Conservation (phyloP, 2,329 filamentous ascomycete genomes). For the Aspergillus sp. region DNA sequence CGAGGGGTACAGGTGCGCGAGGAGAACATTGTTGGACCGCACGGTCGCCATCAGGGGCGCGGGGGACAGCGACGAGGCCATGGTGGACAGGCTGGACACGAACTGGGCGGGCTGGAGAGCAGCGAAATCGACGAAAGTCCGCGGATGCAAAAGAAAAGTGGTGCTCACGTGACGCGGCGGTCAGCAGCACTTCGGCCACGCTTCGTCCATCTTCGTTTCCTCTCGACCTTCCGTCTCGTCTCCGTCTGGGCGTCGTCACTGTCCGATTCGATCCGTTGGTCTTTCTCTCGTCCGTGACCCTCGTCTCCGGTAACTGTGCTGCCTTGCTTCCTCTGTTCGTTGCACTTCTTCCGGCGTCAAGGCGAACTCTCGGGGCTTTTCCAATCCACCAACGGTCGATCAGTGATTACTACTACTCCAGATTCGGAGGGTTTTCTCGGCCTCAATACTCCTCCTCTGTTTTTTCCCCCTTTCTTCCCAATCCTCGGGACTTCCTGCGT, state of each 20-base stretch:
- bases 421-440: neutral
- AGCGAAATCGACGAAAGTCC: neutral
- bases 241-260: neutral
- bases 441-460: neutral
- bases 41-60: slow-evolving; percentile 20
- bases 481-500: slow-evolving; percentile 16
- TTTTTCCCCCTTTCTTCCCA: neutral
- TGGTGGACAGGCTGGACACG: slow-evolving; percentile 12
- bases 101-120: neutral
- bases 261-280: neutral
- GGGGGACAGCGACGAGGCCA: slow-evolving; percentile 33
- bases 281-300: neutral
- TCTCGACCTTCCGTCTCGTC: neutral
- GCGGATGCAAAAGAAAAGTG: slow-evolving; percentile 8
- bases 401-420: neutral
- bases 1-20: slow-evolving; percentile 13
- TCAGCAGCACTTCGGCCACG: neutral
- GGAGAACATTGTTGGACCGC: slow-evolving; percentile 15
- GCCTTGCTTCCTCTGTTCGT: neutral
- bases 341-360: neutral
- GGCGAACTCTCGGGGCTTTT: neutral
- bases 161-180: slow-evolving; percentile 10
- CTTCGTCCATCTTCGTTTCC: neutral
- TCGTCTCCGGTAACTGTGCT: neutral
- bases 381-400: neutral